Conservation (phyloP, 1,284 basidiomycete genomes). For the Fomitopsis palustris region DNA sequence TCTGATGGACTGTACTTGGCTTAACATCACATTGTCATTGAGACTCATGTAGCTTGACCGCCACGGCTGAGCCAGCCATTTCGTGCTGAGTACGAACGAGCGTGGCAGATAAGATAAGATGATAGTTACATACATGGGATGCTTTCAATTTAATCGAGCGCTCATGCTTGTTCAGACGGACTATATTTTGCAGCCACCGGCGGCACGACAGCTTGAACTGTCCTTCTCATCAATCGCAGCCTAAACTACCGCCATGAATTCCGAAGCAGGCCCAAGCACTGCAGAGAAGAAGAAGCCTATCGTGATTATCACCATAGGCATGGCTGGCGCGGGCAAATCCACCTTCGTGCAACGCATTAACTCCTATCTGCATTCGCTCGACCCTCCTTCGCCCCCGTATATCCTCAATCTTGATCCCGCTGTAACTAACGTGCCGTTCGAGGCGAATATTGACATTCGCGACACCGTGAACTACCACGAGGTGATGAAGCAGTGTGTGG, state of each 20-base stretch:
- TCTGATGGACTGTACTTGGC: too few species aligned
- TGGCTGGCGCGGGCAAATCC: constrained; percentile 95
- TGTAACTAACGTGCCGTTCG: constrained; percentile 86
- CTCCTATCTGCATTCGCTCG: constrained; percentile 72
- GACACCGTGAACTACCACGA: constrained; percentile 97
- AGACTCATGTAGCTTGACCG: too few species aligned
- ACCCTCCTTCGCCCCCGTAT: constrained; percentile 78
- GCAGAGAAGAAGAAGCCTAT: constrained; percentile 55
- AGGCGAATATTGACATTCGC: constrained; percentile 96
- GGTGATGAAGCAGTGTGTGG: constrained; percentile 98
- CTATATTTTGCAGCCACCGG: too few species aligned
- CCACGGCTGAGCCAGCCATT: too few species aligned
- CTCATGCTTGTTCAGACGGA: too few species aligned
- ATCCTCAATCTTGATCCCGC: constrained; percentile 98
- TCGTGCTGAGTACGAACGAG: too few species aligned
- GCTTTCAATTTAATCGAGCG: too few species aligned
- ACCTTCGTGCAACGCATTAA: constrained; percentile 95
- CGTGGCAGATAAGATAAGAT: too few species aligned
- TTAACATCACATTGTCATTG: too few species aligned
- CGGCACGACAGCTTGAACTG: too few species aligned
- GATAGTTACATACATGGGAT: too few species aligned
- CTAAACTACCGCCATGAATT: neutral
- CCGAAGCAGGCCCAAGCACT: neutral
- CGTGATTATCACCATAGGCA: constrained; percentile 87
- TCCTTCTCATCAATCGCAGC: too few species aligned